A percentile compares a stretch with the other conserved stretches of the same genome.
Conservation (phyloP, 2,329 filamentous ascomycete species). For the Mariannaea sp. region DNA sequence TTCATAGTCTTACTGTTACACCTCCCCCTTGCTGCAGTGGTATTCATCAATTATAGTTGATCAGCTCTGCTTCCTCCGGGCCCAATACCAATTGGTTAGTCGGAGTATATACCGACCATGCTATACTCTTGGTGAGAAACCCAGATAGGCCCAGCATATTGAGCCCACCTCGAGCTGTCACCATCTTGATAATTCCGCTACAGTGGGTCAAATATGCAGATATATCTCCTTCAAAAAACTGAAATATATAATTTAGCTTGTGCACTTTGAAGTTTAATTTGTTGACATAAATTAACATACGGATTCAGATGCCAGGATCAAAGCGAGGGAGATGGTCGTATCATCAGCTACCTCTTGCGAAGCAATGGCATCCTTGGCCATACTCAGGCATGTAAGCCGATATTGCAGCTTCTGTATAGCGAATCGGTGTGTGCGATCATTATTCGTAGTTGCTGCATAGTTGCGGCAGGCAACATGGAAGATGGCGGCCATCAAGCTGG, state of each 20-base stretch:
- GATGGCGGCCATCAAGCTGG: conserved; percentile 23
- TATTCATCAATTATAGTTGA: too few species aligned
- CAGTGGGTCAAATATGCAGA: background rate
- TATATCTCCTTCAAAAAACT: conserved; percentile 11
- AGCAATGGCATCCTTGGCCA: conserved; percentile 1
- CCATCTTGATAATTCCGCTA: conserved; percentile 3
- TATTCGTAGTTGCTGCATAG: conserved; percentile 18
- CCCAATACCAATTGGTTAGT: background rate
- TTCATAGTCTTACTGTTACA: too few species aligned
- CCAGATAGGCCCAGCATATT: background rate
- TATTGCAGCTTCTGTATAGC: conserved; percentile 8
- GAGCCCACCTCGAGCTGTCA: conserved; percentile 3
- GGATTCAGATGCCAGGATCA: conserved; percentile 15
- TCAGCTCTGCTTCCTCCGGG: background rate
- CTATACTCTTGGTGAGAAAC: conserved; percentile 8
- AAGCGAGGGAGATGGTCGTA: conserved; percentile 4
- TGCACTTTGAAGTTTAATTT: background rate
- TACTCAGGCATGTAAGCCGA: background rate
- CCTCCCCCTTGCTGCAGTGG: too few species aligned
- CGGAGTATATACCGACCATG: conserved; percentile 1
- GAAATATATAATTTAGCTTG: background rate
- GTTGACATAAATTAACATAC: background rate
- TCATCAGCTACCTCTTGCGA: conserved; percentile 4
- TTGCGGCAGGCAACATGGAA: conserved; percentile 28
- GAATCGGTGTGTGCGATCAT: background rate